Conservation (phyloP, 345 rosid species). For the Hirschfeldia incana region DNA sequence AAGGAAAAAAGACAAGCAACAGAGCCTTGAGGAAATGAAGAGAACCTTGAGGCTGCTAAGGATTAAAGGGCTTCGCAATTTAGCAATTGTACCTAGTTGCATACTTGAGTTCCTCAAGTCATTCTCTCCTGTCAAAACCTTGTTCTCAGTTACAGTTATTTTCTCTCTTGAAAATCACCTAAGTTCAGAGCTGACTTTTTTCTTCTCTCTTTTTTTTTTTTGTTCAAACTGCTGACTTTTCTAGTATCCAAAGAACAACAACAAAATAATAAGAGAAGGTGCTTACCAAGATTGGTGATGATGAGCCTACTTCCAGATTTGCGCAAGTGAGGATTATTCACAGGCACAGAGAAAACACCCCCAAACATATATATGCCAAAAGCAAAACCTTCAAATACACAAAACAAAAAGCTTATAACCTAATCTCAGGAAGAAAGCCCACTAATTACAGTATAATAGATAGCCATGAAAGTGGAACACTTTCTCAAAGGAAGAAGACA, state of each 20-base stretch:
- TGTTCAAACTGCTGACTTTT: background rate
- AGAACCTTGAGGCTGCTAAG: constrained; percentile 85
- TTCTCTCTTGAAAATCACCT: background rate
- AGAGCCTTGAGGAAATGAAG: constrained; percentile 1
- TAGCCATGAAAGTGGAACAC: constrained; percentile 14
- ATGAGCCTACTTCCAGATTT: constrained; percentile 78
- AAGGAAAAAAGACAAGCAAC: too few species aligned
- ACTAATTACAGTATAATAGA: background rate
- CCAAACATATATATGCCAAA: constrained; percentile 70
- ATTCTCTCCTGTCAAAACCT: constrained; percentile 47
- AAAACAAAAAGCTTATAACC: background rate
- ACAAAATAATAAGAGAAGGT: background rate
- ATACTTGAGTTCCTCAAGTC: constrained; percentile 50
- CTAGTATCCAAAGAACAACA: background rate
- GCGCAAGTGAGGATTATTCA: constrained; percentile 76
- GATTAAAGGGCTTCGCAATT: constrained; percentile 67
- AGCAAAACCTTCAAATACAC: constrained; percentile 25
- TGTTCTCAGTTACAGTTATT: constrained; percentile 40
- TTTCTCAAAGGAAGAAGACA: constrained; percentile 30
- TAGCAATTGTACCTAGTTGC: constrained; percentile 51
- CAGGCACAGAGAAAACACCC: constrained; percentile 50
- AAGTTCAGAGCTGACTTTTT: background rate
- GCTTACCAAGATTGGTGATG: constrained; percentile 67
- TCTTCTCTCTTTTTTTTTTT: too few species aligned
- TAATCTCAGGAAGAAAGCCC: background rate